Evolutionary conservation across 2,329 filamentous ascomycete genomes (phyloP).

Genomic region (Pestalotiopsis sp.): DNA sequence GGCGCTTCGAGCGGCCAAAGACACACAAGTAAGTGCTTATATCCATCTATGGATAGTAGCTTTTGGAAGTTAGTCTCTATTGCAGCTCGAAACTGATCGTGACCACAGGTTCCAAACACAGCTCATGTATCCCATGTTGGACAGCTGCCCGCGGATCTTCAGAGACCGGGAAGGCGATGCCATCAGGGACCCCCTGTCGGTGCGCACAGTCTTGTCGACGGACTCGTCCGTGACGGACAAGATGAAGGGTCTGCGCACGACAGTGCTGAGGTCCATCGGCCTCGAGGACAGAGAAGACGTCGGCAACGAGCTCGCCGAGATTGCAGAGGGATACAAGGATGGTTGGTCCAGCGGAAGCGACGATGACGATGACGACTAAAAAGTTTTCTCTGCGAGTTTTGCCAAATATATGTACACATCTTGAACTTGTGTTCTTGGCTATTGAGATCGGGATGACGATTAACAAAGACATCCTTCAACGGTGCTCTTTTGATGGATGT

Average conservation of each 20-base stretch:
- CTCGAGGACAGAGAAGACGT: slow-evolving; percentile 83
- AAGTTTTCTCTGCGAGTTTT: not conserved
- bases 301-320: slow-evolving; percentile 77
- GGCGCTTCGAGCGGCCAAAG: slow-evolving; percentile 25
- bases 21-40: slow-evolving; percentile 29
- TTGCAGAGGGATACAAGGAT: slow-evolving; percentile 86
- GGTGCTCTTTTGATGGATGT: too few species aligned
- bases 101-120: slow-evolving; percentile 48
- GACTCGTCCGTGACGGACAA: slow-evolving; percentile 72
- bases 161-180: slow-evolving; percentile 38
- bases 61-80: not conserved
- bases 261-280: slow-evolving; percentile 63
- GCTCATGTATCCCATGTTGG: slow-evolving; percentile 74
- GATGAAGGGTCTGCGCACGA: slow-evolving; percentile 65
- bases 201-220: slow-evolving; percentile 68
- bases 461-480: too few species aligned
- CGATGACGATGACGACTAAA: slow-evolving; percentile 62
- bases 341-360: slow-evolving; percentile 82
- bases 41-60: not conserved
- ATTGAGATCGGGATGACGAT: too few species aligned
- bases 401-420: too few species aligned
- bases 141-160: slow-evolving; percentile 84
- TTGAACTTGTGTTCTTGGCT: too few species aligned
- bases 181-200: slow-evolving; percentile 43
- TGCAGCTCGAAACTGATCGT: not conserved